Conservation (phyloP, 2,329 filamentous ascomycete genomes). For the Eurotiales sp. region DNA sequence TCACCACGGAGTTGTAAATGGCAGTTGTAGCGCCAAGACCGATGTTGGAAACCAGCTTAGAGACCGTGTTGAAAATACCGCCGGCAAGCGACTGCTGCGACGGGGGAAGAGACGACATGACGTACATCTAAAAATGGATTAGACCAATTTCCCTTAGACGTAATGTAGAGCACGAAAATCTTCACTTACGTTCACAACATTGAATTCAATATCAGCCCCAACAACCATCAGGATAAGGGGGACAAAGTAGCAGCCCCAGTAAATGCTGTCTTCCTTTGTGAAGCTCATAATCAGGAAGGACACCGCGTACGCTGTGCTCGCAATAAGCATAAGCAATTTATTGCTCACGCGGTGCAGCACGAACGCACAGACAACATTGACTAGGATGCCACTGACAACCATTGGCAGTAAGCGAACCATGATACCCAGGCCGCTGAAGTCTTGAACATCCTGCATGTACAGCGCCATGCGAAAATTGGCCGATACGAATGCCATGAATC, state of each 20-base stretch:
- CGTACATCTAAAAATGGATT: slow-evolving; percentile 63
- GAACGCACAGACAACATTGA: slow-evolving; percentile 60
- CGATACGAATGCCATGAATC: slow-evolving; percentile 61
- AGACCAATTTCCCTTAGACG: too few relatives aligned
- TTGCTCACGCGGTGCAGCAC: slow-evolving; percentile 63
- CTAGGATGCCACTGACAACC: slow-evolving; percentile 59
- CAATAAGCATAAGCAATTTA: slow-evolving; percentile 57
- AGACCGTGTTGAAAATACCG: slow-evolving; percentile 65
- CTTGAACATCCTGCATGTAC: slow-evolving; percentile 59
- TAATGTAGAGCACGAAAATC: not conserved
- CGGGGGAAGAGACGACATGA: slow-evolving; percentile 60
- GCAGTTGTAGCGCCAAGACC: slow-evolving; percentile 62
- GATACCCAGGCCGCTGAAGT: slow-evolving; percentile 54
- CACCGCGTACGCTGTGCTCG: slow-evolving; percentile 41
- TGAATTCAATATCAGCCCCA: slow-evolving; percentile 67
- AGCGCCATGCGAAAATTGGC: slow-evolving; percentile 62
- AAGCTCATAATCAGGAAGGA: slow-evolving; percentile 55
- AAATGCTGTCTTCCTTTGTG: slow-evolving; percentile 50
- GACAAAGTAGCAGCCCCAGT: slow-evolving; percentile 65
- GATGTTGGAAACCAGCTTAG: slow-evolving; percentile 57
- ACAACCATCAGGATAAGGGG: slow-evolving; percentile 58
- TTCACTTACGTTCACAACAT: slow-evolving; percentile 63
- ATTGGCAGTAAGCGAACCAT: slow-evolving; percentile 64
- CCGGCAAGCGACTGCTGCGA: slow-evolving; percentile 64
- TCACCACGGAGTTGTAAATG: slow-evolving; percentile 24